Evolutionary conservation across 371 early-diverging fungal species (phyloP), one percentile per base, ranked within the genome.

Genomic region (Mortierella sp.): DNA sequence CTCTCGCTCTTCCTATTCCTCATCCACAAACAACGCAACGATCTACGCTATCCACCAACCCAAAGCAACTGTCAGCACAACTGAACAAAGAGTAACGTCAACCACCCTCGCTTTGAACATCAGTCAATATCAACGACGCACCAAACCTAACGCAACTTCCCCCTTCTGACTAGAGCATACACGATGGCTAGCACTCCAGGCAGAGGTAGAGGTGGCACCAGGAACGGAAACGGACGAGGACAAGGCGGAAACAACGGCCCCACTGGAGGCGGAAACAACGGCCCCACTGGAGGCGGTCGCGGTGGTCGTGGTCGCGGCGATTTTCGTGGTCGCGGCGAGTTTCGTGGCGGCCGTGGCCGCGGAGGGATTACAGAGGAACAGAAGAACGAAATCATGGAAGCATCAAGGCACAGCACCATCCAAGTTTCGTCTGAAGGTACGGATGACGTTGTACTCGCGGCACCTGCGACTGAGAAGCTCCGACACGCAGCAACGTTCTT

Each of bases 381-480:
- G 6, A 63, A 54, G 19, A 27, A 40, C 0, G 40, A 54, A n/a
- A 60, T 64, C n/a, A 47, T 51, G 9, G 41, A 21, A 3, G 39
- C 63, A 2, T 9, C 24, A 14, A 57, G 72, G 19, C 40, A 48
- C 10, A 24, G 21, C 1, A 70, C 68, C 1, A 4, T 59, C 17
- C 79, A 78, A 22, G 53, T 78, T 19, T 44, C 73, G 0, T 39
- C 64, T 43, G 79, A 78, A 13, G 67, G 73, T 17, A 73, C 73
- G 0, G 79, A 79, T 39, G 73, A 79, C 21, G 21, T 79, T 29
- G 63, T 79, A 25, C 37, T 73, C 0, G 69, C 65, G 2, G 37
- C 54, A 2, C 1, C 63, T 1, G 67, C 54, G 2, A 29, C 12
- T 1, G 69, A 52, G 0, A n/a, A 34, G 7, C 1, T 67, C 8